phyloP scores from a whole-genome alignment of 768 basidiomycete genomes.

The Mycena galopus region DNA sequence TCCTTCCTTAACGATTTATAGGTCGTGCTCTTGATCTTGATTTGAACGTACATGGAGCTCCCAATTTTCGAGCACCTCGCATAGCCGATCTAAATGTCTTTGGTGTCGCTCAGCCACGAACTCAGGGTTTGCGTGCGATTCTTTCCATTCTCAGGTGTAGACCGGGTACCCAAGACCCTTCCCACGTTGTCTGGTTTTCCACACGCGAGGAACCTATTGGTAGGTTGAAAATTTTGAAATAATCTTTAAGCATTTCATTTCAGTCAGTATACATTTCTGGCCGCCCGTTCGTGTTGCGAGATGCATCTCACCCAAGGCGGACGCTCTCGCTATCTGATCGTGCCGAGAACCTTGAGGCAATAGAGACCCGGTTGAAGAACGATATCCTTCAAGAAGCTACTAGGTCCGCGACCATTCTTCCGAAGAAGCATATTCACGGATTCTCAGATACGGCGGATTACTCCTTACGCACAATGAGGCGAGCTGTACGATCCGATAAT shows the following conservation, averaged over 20 bases:
- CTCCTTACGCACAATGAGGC: constrained; percentile 93
- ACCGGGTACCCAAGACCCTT: constrained; percentile 71
- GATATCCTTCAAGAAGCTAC: constrained; percentile 91
- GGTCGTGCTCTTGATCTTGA: constrained; percentile 93
- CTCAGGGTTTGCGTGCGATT: constrained; percentile 91
- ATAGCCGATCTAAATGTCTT: constrained; percentile 89
- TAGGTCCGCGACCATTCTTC: constrained; percentile 57
- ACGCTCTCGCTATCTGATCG: constrained; percentile 89
- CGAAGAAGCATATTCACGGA: constrained; percentile 9
- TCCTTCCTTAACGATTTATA: constrained; percentile 44
- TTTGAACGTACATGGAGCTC: constrained; percentile 92
- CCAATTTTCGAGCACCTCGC: constrained; percentile 91
- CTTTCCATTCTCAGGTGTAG: constrained; percentile 85
- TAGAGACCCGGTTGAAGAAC: constrained; percentile 88
- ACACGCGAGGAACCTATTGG: constrained; percentile 96
- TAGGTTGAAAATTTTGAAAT: constrained; percentile 52
- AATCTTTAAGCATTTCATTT: neutral
- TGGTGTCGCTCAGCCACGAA: constrained; percentile 95
- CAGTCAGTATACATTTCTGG: constrained; percentile 85
- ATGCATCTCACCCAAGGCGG: constrained; percentile 85
- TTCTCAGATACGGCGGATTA: constrained; percentile 84
- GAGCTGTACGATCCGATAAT: constrained; percentile 61
- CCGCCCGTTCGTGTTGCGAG: constrained; percentile 92
- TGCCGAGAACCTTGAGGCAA: constrained; percentile 95
- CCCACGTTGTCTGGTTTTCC: constrained; percentile 94